Conservation (phyloP, 257 asterid genomes). For the Eustoma russellianum region DNA sequence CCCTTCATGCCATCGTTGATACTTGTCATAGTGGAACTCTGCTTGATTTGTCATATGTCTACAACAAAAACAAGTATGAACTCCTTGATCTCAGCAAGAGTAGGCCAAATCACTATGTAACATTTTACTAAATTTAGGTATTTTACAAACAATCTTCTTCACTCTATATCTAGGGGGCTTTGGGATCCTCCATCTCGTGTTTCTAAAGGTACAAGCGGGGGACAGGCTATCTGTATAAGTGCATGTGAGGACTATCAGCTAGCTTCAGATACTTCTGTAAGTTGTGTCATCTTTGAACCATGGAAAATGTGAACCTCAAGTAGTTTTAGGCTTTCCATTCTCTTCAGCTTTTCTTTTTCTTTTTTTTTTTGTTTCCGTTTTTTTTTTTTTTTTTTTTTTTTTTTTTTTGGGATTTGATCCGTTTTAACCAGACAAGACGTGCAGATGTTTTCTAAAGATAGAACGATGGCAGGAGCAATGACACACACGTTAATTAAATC, state of each 20-base stretch:
- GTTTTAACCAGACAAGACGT: not conserved
- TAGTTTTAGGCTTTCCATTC: too few species aligned
- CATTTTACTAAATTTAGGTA: not conserved
- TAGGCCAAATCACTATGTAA: not conserved
- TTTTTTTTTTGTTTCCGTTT: too few species aligned
- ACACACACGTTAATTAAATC: conserved; percentile 50
- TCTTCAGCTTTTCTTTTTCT: not conserved
- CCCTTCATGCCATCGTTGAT: conserved; percentile 66
- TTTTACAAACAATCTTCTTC: not conserved
- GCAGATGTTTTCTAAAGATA: conserved; percentile 44
- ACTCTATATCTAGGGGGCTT: conserved; percentile 17
- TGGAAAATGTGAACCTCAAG: not conserved
- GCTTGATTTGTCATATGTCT: conserved; percentile 55
- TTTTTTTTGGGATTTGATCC: not conserved
- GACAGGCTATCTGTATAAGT: conserved; percentile 57
- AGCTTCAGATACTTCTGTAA: conserved; percentile 70
- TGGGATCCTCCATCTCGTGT: conserved; percentile 53
- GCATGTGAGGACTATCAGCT: conserved; percentile 75
- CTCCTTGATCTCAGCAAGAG: not conserved
- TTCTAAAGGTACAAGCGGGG: conserved; percentile 51
- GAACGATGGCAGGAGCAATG: conserved; percentile 52
- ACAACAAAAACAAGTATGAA: conserved; percentile 26
- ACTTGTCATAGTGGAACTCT: conserved; percentile 80
- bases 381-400: too few species aligned
- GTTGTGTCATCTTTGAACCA: not conserved